These are phyloP conservation scores for Talaromyces atroroseus DNA, from an alignment of 2,329 filamentous ascomycete species.

Conservation along the genomic window DNA sequence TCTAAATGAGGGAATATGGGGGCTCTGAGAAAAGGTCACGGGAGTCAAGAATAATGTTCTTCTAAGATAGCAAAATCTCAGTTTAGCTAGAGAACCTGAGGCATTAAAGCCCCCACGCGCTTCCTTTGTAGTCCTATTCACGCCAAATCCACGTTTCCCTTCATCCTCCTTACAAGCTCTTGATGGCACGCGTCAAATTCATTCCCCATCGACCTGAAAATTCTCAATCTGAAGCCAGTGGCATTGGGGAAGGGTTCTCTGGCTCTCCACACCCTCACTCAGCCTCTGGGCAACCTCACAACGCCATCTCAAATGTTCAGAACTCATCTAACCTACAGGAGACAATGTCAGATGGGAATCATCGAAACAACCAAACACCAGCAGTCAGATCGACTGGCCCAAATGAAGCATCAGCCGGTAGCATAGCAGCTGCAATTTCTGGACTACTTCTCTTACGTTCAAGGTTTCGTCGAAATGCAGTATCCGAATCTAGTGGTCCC, in stretches of 20 bases:
- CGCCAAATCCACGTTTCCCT: no score
- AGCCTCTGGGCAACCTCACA: background rate
- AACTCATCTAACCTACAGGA: background rate
- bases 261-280: background rate
- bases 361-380: background rate
- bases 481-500: background rate
- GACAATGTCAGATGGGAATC: background rate
- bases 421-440: background rate
- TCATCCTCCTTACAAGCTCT: no score
- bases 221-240: background rate
- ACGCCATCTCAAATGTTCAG: background rate
- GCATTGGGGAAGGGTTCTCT: background rate
- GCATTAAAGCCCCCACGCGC: no score
- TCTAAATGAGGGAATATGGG: background rate
- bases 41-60: no score
- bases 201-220: background rate
- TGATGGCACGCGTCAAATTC: constrained; percentile 7
- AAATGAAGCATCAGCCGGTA: background rate
- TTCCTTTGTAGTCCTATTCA: no score
- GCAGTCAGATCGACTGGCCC: background rate
- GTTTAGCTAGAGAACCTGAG: no score
- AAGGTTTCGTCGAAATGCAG: background rate
- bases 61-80: no score
- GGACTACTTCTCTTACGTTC: background rate
- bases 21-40: no score